These are phyloP conservation scores for Neofusicoccum parvum DNA, from an alignment of 2,329 filamentous ascomycete species.

Conservation along the genomic window DNA sequence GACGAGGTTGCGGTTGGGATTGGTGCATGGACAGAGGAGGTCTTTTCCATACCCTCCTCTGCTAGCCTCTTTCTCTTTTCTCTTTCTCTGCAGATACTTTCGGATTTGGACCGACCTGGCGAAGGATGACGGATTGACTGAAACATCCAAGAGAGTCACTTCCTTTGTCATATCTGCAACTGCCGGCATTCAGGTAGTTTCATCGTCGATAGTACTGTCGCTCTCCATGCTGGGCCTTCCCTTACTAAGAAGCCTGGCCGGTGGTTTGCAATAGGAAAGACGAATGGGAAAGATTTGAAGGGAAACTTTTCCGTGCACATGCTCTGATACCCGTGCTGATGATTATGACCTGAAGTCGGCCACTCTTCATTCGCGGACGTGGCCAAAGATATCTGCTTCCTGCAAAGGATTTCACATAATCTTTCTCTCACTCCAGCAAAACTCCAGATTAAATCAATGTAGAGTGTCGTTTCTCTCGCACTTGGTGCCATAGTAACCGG, in stretches of 20 bases:
- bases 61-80: neutral
- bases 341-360: too few species aligned
- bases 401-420: too few species aligned
- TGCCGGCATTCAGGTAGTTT: constrained; percentile 7
- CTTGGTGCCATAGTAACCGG: too few species aligned
- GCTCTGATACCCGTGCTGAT: too few species aligned
- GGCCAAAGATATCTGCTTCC: too few species aligned
- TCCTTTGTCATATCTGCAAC: neutral
- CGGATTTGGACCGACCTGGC: neutral
- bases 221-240: neutral
- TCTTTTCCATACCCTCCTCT: neutral
- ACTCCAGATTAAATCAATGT: too few species aligned
- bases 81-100: constrained; percentile 12
- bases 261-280: neutral
- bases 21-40: constrained; percentile 4
- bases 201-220: constrained; percentile 3
- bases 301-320: neutral
- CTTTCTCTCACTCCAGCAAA: too few species aligned
- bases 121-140: neutral
- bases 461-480: too few species aligned
- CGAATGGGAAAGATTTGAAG: constrained; percentile 13
- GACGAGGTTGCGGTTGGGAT: neutral
- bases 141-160: neutral
- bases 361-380: too few species aligned
- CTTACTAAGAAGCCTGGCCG: neutral